Evolutionary conservation across 2,329 filamentous ascomycete species (phyloP).

Genomic region (Pseudogymnoascus pannorum): DNA sequence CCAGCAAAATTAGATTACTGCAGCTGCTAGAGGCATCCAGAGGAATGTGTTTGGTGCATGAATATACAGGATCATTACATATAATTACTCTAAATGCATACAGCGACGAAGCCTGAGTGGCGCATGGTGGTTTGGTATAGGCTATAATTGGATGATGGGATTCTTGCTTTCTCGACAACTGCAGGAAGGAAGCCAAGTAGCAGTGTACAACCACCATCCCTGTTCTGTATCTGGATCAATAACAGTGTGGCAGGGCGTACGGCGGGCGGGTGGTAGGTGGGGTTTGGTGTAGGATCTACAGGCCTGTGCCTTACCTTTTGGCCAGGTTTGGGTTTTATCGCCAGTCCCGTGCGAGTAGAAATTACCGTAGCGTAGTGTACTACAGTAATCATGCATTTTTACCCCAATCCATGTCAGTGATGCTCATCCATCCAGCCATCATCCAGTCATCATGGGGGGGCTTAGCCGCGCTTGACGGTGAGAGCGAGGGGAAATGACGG

Average conservation of each 20-base stretch:
- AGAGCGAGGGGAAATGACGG: neutral
- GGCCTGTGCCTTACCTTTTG: neutral
- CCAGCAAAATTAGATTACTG: neutral
- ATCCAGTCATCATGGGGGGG: neutral
- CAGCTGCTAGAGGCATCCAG: neutral
- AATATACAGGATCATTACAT: neutral
- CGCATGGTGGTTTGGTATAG: neutral
- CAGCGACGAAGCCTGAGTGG: neutral
- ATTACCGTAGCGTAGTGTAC: too few relatives aligned
- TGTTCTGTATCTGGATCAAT: neutral
- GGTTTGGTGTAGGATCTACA: neutral
- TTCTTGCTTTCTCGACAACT: neutral
- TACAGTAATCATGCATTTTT: neutral
- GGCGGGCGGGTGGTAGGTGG: neutral
- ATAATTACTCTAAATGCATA: neutral
- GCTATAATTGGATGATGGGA: constrained; percentile 7
- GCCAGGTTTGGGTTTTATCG: neutral
- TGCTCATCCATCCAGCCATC: neutral
- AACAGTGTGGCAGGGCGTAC: neutral
- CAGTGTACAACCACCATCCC: too few relatives aligned
- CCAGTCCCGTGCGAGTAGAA: neutral
- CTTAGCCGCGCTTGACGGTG: constrained; percentile 7
- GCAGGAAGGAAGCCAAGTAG: neutral
- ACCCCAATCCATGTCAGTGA: neutral
- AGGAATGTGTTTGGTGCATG: neutral